phyloP scores from a whole-genome alignment of 2,329 filamentous ascomycete genomes.

The Magnaporthiopsis incrustans region DNA sequence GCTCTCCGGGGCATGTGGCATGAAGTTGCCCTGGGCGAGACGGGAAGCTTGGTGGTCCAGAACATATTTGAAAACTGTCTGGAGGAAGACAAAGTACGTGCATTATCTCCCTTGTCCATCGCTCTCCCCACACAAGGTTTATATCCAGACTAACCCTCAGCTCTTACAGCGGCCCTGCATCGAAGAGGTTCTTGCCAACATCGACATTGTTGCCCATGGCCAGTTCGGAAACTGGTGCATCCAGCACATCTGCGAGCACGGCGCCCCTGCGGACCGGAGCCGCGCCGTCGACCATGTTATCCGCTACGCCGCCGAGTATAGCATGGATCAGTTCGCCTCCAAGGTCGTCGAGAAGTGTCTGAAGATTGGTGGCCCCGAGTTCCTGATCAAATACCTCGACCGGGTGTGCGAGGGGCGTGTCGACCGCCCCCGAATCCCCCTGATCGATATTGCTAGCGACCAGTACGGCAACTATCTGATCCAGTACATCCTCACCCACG shows the following conservation, averaged over 20 bases:
- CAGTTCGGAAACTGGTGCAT: conserved; percentile 99
- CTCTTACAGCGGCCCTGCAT: conserved; percentile 75
- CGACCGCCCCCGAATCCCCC: conserved; percentile 87
- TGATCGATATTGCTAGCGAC: conserved; percentile 97
- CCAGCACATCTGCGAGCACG: conserved; percentile 97
- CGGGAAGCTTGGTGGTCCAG: conserved; percentile 93
- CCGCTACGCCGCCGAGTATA: conserved; percentile 88
- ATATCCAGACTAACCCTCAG: conserved; percentile 2
- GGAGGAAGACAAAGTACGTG: conserved; percentile 87
- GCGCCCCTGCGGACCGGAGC: conserved; percentile 80
- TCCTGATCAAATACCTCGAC: conserved; percentile 85
- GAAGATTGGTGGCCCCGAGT: conserved; percentile 88
- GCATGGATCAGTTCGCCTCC: conserved; percentile 97
- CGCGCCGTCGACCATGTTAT: conserved; percentile 94
- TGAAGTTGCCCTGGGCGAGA: conserved; percentile 93
- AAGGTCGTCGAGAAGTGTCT: conserved; percentile 99
- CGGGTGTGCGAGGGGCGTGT: conserved; percentile 86
- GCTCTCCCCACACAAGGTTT: background rate
- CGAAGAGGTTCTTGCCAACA: conserved; percentile 89
- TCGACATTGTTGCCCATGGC: conserved; percentile 92
- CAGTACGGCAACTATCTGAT: conserved; percentile 99
- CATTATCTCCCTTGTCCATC: conserved; percentile 7
- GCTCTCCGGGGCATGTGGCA: conserved; percentile 96
- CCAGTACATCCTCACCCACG: conserved; percentile 91
- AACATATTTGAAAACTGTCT: conserved; percentile 99